Evolutionary conservation across 2,329 filamentous ascomycete genomes (phyloP), one percentile per base, ranked within the genome.

Genomic region (Lasiodiplodia sp.): DNA sequence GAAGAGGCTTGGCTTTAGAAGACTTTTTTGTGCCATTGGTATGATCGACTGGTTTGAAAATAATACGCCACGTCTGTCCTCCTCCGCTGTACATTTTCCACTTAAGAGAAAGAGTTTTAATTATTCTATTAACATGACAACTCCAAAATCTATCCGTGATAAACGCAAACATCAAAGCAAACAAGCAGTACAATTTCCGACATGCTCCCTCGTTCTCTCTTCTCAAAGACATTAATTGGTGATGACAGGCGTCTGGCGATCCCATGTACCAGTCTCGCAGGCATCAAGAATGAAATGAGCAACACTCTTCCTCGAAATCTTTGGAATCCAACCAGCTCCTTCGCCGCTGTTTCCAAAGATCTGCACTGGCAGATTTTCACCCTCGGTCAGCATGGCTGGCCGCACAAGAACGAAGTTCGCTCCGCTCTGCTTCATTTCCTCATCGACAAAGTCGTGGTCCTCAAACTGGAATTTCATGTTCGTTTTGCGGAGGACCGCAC

Each of bases 361-460:
- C 69, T 77, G 82, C 31, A 86, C 75, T 2, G 74, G 68, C 66
- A 68, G 71, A 1, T 73, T 73, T 3, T 79, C 78, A 0, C 78
- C 82, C 2, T 82, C 82, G 2, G 78, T 77, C 70, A 86, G 73
- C 65, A 83, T 80, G 1, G 76, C 75, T 3, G 85, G 82, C 2
- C 83, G 77, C 4, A 82, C 82, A n/a, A 86, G 64, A 3, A 85
- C 82, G 72, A 77, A 84, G 4, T 78, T 73, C 18, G 82, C 71
- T 2, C 75, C 79, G 14, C 71, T 76, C 0, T 62, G 73, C 60
- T 79, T 79, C 0, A 85, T 75, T 71, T 83, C 76, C 14, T 71
- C 67, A 47, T 86, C 84, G 44, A 86, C 80, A 38, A 76, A 74
- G 60, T 82, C 78, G 69, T 87, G 86, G 67, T 87, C 86, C 1